Base-by-base conservation (phyloP, 140 eudicot species). In the Senecio squalidus region DNA sequence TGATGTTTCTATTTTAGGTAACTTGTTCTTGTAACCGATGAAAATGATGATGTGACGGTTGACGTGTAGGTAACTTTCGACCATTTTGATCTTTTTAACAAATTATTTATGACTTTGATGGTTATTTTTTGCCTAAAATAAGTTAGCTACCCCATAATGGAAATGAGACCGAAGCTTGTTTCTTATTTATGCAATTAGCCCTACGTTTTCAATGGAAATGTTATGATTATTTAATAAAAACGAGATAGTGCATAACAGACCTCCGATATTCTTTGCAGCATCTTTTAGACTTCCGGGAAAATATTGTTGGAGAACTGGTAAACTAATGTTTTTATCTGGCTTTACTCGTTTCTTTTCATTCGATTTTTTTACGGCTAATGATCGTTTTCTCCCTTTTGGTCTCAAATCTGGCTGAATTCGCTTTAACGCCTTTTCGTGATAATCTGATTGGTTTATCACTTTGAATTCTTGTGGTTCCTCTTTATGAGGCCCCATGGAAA, bases 201-300 rank as follows among this genome's bases (percentile, higher is more conserved):
- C 7, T 23, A n/a, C n/a, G n/a, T n/a, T n/a, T n/a, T n/a, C n/a
- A n/a, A n/a, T n/a, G n/a, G n/a, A n/a, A n/a, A n/a, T n/a, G n/a
- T n/a, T n/a, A n/a, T n/a, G n/a, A n/a, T n/a, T n/a, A 38, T 65
- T 38, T 40, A 4, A 27, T n/a, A 41, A 31, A 11, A 69, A 57
- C 44, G 74, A 78, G 64, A 69, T 46, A 16, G 43, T 41, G 31
- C 11, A 75, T 66, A 68, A 83, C n/a, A n/a, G n/a, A n/a, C 93
- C 87, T 6, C 93, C 87, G 55, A 83, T 80, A 68, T 64, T 74
- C 49, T 75, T 80, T 9, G 92, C 92, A 57, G 92, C 92, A 70
- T 83, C 84, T 80, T 83, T 83, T 25, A 83, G 81, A 71, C 92
- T 83, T 20, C 86, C 92, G 1, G 92, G 72, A 80, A 83, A 83